Evolutionary conservation across 2,329 filamentous ascomycete species (phyloP).

Genomic region (Neurospora sp.): DNA sequence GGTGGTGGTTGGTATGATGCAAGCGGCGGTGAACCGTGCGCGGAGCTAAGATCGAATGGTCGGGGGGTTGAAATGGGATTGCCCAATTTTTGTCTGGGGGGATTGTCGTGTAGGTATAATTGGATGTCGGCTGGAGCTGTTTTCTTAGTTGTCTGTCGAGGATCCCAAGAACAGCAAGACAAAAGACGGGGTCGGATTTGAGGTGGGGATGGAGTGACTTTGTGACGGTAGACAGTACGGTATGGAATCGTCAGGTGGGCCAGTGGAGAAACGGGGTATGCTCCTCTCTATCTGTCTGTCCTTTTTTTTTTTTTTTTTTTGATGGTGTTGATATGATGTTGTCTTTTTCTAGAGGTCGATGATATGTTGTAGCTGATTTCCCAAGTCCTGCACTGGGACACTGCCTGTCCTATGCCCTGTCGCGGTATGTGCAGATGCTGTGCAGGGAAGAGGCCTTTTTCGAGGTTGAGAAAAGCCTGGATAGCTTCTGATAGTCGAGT

Average conservation of each 20-base stretch:
- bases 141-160: not conserved
- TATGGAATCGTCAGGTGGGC: not conserved
- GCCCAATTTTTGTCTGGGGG: not conserved
- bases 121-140: not conserved
- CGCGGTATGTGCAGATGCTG: not conserved
- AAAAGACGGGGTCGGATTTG: not conserved
- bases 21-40: conserved; percentile 28
- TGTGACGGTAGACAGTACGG: not conserved
- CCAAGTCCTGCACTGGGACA: not conserved
- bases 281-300: not conserved
- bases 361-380: not conserved
- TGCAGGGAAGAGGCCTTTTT: conserved; percentile 9
- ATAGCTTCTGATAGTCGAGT: conserved; percentile 59
- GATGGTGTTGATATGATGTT: not conserved
- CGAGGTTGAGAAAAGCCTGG: conserved; percentile 32
- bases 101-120: not conserved
- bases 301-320: not conserved
- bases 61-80: not conserved
- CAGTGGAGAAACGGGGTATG: not conserved
- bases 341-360: not conserved
- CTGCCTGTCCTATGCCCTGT: not conserved
- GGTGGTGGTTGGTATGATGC: conserved; percentile 15
- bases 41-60: not conserved
- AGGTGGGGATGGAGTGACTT: not conserved
- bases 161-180: not conserved